Base-by-base conservation (phyloP, 345 rosid genomes). In the Bruguiera sexangula region DNA sequence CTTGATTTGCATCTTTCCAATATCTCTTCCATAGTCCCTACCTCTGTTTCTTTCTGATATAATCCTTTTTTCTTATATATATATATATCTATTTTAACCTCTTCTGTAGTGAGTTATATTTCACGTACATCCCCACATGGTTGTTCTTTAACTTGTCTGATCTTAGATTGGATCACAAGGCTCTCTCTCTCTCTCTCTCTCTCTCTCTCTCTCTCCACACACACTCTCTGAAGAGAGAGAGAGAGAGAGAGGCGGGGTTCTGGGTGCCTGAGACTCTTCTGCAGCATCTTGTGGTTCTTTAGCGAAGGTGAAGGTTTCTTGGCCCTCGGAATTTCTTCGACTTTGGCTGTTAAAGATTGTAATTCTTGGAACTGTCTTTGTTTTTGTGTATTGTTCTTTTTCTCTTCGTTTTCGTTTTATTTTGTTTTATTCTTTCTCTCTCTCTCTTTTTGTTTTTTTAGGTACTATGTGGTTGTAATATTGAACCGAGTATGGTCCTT, bases 111-210 rank as follows among this genome's bases (percentile, higher is more conserved):
- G 52, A 53, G 29, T 24, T 63, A 68, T 69, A 67, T 69, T 79
- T 69, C 86, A 78, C 88, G 75, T 76, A 68, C 81, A 18, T 73
- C 60, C 11, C 81, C 94, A 86, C 95, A 82, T 87, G 89, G 86
- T 73, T 83, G 84, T 82, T 83, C 74, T 84, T 80, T 81, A 80
- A 83, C 81, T 88, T 81, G 84, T 88, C 93, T 88, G 93, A 88
- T 90, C 88, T 37, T 90, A 89, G 84, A 84, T 83, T 87, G 89
- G 91, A 93, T 90, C 88, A 63, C 83, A 86, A 83, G 83, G 80
- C 79, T 89, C 84, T 81, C 83, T 81, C 72, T 78, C 36, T 68
- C 72, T 64, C 62, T 22, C 57, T 31, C 32, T 30, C 32, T 30
- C 32, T n/a, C n/a, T n/a, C n/a, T n/a, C n/a, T n/a, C n/a, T n/a